Evolutionary conservation across 768 basidiomycete genomes (phyloP), one percentile per base, ranked within the genome.

Genomic region (Tubosaeta brunneosetosa): DNA sequence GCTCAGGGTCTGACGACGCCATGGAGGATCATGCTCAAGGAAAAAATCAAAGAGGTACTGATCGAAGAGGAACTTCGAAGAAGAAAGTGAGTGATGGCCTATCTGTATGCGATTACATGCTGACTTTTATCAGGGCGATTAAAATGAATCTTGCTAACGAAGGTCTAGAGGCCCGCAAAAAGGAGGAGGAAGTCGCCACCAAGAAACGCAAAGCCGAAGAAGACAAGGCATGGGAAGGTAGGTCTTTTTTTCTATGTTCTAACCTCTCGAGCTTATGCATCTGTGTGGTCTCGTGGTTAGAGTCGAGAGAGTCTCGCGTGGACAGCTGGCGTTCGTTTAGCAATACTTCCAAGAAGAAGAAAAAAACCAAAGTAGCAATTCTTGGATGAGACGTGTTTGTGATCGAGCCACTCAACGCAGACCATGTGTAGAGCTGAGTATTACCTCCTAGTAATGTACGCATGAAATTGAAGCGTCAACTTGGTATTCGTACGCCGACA

Each of bases 111-210:
- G 26, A 19, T 44, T 6, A 53, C 36, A 40, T 49, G 13, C 41
- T 50, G 36, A 58, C 55, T 31, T 26, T 19, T n/a, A n/a, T 4
- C 57, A 92, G 91, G 64, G 89, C 91, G 1, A 72, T 92, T 61
- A 93, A 93, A 75, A 84, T 92, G 83, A 91, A 91, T 65, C 69
- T 94, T 50, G 91, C 91, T 8, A 94, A 94, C 60, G 91, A 94
- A 68, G 92, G 92, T 3, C 73, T 94, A 5, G 93, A 95, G 65
- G 94, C 94, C n/a, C 79, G 85, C 61, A 90, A 87, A 77, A 93
- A 91, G 66, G 93, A 97, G 48, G 91, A 92, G 52, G 94, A 94
- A 59, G 77, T 87, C 11, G 71, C 76, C 22, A 62, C 82, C 33
- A 84, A 71, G 73, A 95, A 95, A 69, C 79, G 93, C 49, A 95